phyloP scores from a whole-genome alignment of 2,329 filamentous ascomycete genomes.

The Neopestalotiopsis rosae region DNA sequence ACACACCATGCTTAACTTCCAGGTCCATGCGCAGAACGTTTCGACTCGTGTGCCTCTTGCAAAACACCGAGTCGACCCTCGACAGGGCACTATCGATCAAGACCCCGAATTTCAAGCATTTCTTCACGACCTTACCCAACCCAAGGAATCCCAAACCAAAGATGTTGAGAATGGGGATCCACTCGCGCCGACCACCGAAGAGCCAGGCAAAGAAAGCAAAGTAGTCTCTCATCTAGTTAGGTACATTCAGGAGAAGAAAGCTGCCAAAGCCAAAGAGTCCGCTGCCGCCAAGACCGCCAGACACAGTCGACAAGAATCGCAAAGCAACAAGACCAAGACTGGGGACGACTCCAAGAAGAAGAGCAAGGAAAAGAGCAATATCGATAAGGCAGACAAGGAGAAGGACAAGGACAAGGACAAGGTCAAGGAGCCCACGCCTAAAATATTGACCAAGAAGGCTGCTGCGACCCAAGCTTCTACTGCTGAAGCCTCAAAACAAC shows the following conservation, averaged over 20 bases:
- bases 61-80: slow-evolving; percentile 78
- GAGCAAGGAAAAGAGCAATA: slow-evolving; percentile 63
- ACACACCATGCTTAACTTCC: slow-evolving; percentile 71
- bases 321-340: slow-evolving; percentile 53
- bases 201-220: slow-evolving; percentile 58
- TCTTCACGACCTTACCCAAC: slow-evolving; percentile 83
- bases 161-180: slow-evolving; percentile 53
- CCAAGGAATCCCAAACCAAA: slow-evolving; percentile 46
- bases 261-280: slow-evolving; percentile 48
- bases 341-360: slow-evolving; percentile 57
- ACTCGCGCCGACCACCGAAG: slow-evolving; percentile 54
- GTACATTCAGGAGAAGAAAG: slow-evolving; percentile 90
- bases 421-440: slow-evolving; percentile 62
- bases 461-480: slow-evolving; percentile 51
- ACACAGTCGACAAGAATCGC: slow-evolving; percentile 59
- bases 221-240: slow-evolving; percentile 87
- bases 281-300: slow-evolving; percentile 51
- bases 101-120: slow-evolving; percentile 96
- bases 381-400: slow-evolving; percentile 68
- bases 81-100: slow-evolving; percentile 94
- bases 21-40: slow-evolving; percentile 82
- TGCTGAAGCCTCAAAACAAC: slow-evolving; percentile 50
- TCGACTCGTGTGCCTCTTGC: slow-evolving; percentile 78
- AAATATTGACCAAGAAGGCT: slow-evolving; percentile 66
- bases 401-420: slow-evolving; percentile 52